These are phyloP conservation scores for Zoysia matrella DNA, from an alignment of 202 grass and related monocot genomes.

Conservation along the genomic window DNA sequence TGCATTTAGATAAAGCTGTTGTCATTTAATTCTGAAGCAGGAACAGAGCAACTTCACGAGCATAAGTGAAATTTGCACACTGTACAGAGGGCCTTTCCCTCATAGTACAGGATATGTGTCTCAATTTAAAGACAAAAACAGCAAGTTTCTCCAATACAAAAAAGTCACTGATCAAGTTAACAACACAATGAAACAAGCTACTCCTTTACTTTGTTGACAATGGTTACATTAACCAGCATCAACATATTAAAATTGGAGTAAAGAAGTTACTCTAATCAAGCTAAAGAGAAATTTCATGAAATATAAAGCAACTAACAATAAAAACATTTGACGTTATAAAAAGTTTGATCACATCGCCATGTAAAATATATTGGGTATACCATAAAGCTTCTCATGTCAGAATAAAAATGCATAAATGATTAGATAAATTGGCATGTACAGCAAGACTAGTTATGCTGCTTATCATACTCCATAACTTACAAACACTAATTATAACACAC, in stretches of 20 bases:
- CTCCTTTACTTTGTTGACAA: background rate
- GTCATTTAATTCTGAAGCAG: slow-evolving; percentile 6
- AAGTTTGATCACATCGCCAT: background rate
- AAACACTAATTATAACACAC: background rate
- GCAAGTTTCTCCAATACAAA: background rate
- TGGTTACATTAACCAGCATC: background rate
- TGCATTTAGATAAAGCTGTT: slow-evolving; percentile 41
- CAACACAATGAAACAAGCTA: background rate
- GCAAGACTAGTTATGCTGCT: background rate
- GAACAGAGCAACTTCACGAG: background rate
- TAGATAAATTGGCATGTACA: background rate
- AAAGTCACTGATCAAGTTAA: slow-evolving; percentile 12
- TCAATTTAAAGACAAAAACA: background rate
- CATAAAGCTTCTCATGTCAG: background rate
- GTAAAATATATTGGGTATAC: slow-evolving; percentile 5
- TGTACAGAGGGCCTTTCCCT: background rate
- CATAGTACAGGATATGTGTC: background rate
- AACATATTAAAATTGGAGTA: background rate
- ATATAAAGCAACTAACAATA: background rate
- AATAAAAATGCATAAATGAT: background rate
- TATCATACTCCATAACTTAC: slow-evolving; percentile 6
- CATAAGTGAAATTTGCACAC: background rate
- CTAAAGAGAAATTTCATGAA: background rate
- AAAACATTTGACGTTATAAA: background rate
- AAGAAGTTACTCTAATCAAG: background rate